These are phyloP conservation scores for Hypoxylon sp. DNA, from an alignment of 2,329 filamentous ascomycete species.

Conservation along the genomic window DNA sequence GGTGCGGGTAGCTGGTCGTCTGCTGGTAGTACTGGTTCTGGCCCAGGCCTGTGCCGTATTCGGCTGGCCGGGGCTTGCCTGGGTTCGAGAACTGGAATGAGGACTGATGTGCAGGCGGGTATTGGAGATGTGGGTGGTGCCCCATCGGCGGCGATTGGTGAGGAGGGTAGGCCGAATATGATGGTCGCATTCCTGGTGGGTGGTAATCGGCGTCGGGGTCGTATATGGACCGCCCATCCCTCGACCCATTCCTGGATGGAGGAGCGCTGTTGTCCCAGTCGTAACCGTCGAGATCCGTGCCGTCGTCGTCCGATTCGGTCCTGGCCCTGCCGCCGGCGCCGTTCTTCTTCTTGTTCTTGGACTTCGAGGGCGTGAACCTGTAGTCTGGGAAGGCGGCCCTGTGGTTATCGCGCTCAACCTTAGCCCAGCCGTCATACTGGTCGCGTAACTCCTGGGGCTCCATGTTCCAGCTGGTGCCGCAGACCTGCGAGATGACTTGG, in stretches of 20 bases:
- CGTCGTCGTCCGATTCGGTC: conserved; percentile 55
- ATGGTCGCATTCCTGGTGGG: conserved; percentile 36
- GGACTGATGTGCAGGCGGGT: conserved; percentile 48
- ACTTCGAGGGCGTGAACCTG: conserved; percentile 92
- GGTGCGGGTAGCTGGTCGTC: conserved; percentile 44
- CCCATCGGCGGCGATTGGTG: conserved; percentile 32
- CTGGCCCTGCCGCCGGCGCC: conserved; percentile 31
- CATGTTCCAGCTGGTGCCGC: conserved; percentile 86
- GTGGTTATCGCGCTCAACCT: conserved; percentile 87
- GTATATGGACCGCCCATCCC: conserved; percentile 51
- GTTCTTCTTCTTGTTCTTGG: conserved; percentile 58
- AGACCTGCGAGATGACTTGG: conserved; percentile 90
- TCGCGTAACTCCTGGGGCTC: conserved; percentile 81
- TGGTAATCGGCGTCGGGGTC: conserved; percentile 54
- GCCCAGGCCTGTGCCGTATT: conserved; percentile 55
- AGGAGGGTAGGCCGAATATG: conserved; percentile 37
- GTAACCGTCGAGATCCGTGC: conserved; percentile 63
- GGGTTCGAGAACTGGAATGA: conserved; percentile 56
- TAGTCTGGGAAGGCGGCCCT: conserved; percentile 88
- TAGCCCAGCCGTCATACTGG: conserved; percentile 83
- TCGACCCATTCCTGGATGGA: conserved; percentile 52
- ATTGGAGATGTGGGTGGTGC: conserved; percentile 30
- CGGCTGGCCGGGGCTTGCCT: conserved; percentile 56
- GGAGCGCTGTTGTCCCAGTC: conserved; percentile 58
- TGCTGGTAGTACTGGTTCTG: conserved; percentile 59